A percentile compares a stretch with the other conserved stretches of the same genome.
These are phyloP conservation scores for Pseudogymnoascus sp. DNA, from an alignment of 2,329 filamentous ascomycete genomes.

Conservation along the genomic window DNA sequence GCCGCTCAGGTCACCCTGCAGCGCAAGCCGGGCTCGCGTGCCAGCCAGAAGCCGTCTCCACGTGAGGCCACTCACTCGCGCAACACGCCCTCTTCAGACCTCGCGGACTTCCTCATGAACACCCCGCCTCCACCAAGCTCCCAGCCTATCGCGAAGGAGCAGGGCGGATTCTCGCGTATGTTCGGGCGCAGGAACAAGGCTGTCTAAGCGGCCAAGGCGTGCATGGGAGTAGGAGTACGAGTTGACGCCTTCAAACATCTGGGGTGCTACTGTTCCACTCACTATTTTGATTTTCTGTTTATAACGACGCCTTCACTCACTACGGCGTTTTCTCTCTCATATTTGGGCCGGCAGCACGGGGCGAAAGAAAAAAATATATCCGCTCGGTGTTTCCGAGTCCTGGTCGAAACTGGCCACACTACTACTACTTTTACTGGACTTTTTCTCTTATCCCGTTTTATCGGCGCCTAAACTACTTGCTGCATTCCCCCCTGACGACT, in stretches of 20 bases:
- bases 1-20: conserved; percentile 18
- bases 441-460: neutral
- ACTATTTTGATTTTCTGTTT: neutral
- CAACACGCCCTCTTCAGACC: conserved; percentile 33
- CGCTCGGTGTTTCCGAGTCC: neutral
- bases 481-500: conserved; percentile 1
- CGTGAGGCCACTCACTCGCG: conserved; percentile 35
- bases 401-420: neutral
- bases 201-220: neutral
- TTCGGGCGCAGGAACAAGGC: conserved; percentile 12
- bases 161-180: conserved; percentile 12
- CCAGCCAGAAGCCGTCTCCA: conserved; percentile 46
- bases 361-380: neutral
- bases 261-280: neutral
- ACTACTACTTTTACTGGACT: conserved; percentile 1
- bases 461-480: neutral
- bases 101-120: conserved; percentile 64
- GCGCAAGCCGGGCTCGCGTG: conserved; percentile 23
- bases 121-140: conserved; percentile 48
- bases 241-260: neutral
- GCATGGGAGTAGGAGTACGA: neutral
- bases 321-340: conserved; percentile 5
- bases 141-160: conserved; percentile 6
- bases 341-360: neutral
- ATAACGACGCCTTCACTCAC: neutral